Percentiles rank a stretch among this genome's conserved stretches.
Conservation (phyloP, 352 stramenopile species). For the Globisporangium spinosum region DNA sequence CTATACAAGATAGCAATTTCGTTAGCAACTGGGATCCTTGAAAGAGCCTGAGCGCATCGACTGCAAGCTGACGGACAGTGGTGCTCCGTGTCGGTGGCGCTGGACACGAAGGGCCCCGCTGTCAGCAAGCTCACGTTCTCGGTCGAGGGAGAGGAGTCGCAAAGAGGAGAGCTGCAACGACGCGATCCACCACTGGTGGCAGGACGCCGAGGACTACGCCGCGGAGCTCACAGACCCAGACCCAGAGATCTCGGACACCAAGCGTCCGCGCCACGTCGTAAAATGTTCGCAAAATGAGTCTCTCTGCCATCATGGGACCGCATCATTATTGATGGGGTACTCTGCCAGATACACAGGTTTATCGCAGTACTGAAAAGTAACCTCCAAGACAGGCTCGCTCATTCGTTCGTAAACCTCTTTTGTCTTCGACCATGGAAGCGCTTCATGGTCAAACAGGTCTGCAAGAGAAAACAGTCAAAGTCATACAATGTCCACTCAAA, state of each 20-base stretch:
- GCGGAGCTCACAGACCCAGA: conserved; percentile 37
- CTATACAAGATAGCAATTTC: too few species aligned
- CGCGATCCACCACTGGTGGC: conserved; percentile 20
- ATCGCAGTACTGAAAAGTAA: too few species aligned
- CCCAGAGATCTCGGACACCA: conserved; percentile 20
- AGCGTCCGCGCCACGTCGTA: conserved; percentile 20
- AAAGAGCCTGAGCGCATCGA: conserved; percentile 24
- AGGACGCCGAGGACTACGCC: conserved; percentile 36
- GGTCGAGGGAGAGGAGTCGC: conserved; percentile 46
- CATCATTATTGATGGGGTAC: too few species aligned
- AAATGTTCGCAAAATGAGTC: conserved; percentile 44
- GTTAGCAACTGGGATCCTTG: too few species aligned
- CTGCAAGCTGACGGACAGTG: conserved; percentile 38
- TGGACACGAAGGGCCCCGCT: conserved; percentile 22
- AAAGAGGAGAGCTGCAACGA: conserved; percentile 58
- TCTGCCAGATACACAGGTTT: too few species aligned
- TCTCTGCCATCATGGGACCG: too few species aligned
- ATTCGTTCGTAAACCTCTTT: too few species aligned
- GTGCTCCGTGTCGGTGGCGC: conserved; percentile 39
- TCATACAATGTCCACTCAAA: too few species aligned
- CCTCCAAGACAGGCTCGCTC: too few species aligned
- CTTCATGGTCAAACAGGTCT: too few species aligned
- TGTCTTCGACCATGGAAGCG: too few species aligned
- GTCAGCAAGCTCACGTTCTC: conserved; percentile 41
- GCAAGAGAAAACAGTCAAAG: too few species aligned